Evolutionary conservation across 73 alveolate genomes (phyloP), one percentile per base, ranked within the genome.

Genomic region (Uronychia setigera): DNA sequence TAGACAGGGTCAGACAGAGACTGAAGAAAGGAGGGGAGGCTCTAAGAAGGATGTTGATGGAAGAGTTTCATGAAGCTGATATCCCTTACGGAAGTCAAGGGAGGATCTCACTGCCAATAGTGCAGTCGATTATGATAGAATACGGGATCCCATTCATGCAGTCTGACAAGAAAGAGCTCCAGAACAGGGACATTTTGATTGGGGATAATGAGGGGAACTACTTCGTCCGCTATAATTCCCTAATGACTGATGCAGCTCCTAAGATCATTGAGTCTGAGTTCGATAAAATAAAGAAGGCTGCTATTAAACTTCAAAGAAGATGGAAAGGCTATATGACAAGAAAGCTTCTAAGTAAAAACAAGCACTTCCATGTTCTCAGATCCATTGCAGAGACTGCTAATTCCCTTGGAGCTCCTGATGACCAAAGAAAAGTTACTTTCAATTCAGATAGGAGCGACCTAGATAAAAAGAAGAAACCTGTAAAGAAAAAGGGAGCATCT

Each of bases 51-150:
- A 60, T 87, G 19, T 86, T 87, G 26, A 27, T 60, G 25, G 93
- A 87, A 34, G 93, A 87, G 58, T 87, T 87, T 58, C 74, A 87
- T 29, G 60, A 87, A 80, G 93, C 93, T 1, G 93, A 87, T 32
- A 80, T 87, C 31, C 89, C 93, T 29, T 59, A 33, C 80, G 93
- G 93, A 0, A 35, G 86, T 58, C 1, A 74, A 0, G 93, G 93
- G 1, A 19, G 33, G 28, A 30, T 87, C 1, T 86, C 89, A 11
- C 74, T 87, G 11, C 58, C 89, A 1, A 60, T 75, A 76, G 83
- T 76, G 81, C 59, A 87, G 78, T 58, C 85, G 14, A 87, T 87
- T 13, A 30, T 87, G 78, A 80, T 87, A 0, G 93, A 87, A 31
- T 87, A 87, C 74, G 93, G 77, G 29, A 59, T 87, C 80, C 93